Base-by-base conservation (phyloP, 345 rosid genomes). In the Mallotus nudiflorus region DNA sequence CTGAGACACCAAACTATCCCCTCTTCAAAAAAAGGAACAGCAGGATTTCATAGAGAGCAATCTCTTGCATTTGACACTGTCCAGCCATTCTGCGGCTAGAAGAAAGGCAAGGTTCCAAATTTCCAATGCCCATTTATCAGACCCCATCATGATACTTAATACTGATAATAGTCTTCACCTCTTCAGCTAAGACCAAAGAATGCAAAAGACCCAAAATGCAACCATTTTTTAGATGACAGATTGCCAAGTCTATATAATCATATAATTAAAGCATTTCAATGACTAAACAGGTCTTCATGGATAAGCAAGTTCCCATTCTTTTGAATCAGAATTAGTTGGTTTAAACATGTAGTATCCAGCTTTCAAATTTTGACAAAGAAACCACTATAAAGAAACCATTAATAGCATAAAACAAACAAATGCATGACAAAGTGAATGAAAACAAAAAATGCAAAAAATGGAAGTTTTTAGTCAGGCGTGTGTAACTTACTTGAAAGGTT, bases 401-500 rank as follows among this genome's bases (percentile, higher is more conserved):
- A 48, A 15, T 37, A 7, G 12, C 18, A 1, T 13, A 13, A 52
- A 24, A 24, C n/a, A 53, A 53, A 28, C 9, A 53, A 49, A 65
- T 11, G 35, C 51, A 40, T 54, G 27, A 8, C 18, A 45, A 58
- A 61, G 4, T 64, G 51, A 39, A 24, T 25, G 31, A 20, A 31
- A 8, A 19, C 10, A 59, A 28, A 33, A 49, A 50, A 7, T n/a
- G n/a, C 19, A 19, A 10, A n/a, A 33, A 46, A 63, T 70, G 20
- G 18, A 54, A 24, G 33, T 0, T 15, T 12, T 29, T 45, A 27
- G 42, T 13, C 28, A 51, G 25, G 57, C 49, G 44, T 35, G 56
- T 54, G 58, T 37, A 74, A 80, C 87, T 75, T 87, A 91, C 99
- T 73, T 96, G 99, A 80, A 92, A 91, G 66, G 89, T 96, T 87